Evolutionary conservation across 2,329 filamentous ascomycete species (phyloP).

Genomic region (Chaetomiaceae sp.): DNA sequence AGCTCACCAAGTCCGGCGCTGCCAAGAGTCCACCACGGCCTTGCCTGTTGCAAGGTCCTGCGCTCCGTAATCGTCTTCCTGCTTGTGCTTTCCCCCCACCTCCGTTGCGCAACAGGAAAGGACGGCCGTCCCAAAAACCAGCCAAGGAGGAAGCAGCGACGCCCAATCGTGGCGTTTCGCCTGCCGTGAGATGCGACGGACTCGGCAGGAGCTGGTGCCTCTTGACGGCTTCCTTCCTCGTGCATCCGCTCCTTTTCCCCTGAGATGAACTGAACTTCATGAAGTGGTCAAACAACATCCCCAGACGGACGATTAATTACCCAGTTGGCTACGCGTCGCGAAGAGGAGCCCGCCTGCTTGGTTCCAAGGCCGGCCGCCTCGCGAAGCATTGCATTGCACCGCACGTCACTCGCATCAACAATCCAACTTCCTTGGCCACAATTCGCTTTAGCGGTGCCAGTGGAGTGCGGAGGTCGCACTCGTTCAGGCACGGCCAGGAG

Average conservation of each 20-base stretch:
- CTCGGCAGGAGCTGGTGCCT: background rate
- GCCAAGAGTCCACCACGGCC: constrained; percentile 15
- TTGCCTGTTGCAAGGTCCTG: constrained; percentile 16
- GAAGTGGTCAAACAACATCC: background rate
- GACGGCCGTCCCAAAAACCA: constrained; percentile 19
- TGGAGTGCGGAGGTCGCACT: constrained; percentile 24
- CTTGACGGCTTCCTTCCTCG: background rate
- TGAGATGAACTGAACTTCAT: too few species aligned
- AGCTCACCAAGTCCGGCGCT: constrained; percentile 15
- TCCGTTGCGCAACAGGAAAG: constrained; percentile 19
- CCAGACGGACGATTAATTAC: too few species aligned
- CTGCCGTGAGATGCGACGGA: constrained; percentile 8
- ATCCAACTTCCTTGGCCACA: background rate
- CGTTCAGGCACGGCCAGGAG: constrained; percentile 23
- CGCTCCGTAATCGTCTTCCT: constrained; percentile 14
- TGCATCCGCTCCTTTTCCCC: too few species aligned
- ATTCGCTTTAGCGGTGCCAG: constrained; percentile 1
- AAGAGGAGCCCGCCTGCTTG: background rate
- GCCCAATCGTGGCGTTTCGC: constrained; percentile 12
- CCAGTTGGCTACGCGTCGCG: constrained; percentile 12
- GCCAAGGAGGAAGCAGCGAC: constrained; percentile 19
- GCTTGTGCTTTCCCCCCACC: constrained; percentile 8
- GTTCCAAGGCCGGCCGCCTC: constrained; percentile 13
- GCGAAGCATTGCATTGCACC: constrained; percentile 3
- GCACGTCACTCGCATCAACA: background rate